phyloP scores from a whole-genome alignment of 2,329 filamentous ascomycete genomes.

The Talaromyces sp. region DNA sequence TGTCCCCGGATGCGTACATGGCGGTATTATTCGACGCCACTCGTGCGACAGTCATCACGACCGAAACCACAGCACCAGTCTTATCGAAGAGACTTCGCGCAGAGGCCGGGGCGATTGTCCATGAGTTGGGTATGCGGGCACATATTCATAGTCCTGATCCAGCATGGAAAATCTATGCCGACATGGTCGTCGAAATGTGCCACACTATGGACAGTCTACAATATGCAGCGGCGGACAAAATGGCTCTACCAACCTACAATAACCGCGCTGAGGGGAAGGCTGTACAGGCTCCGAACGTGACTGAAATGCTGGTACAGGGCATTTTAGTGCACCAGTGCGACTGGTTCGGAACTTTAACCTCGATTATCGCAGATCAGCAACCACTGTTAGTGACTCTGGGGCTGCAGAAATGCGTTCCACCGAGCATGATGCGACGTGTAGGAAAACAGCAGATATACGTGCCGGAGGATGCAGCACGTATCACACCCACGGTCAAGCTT shows the following conservation, averaged over 20 bases:
- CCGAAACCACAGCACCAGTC: not conserved
- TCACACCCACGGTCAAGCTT: too few relatives aligned
- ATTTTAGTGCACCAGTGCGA: not conserved
- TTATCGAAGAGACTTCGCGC: not conserved
- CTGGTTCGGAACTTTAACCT: not conserved
- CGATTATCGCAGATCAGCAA: not conserved
- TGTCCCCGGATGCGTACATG: conserved; percentile 5
- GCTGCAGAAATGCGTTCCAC: not conserved
- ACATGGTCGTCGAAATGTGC: not conserved
- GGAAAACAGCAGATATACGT: not conserved
- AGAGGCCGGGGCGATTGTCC: not conserved
- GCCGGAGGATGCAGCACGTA: too few relatives aligned
- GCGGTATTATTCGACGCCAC: conserved; percentile 27
- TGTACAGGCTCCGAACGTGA: not conserved
- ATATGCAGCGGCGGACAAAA: not conserved
- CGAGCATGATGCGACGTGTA: not conserved
- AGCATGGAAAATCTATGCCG: not conserved
- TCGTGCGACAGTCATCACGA: conserved; percentile 26
- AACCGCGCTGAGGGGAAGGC: not conserved
- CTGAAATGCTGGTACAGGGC: not conserved
- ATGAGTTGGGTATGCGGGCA: not conserved
- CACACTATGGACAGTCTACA: not conserved
- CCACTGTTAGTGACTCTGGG: not conserved
- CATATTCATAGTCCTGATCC: not conserved
- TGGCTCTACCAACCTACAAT: not conserved